Evolutionary conservation across 306 rosid species (phyloP), one percentile per base, ranked within the genome.

Genomic region (Elaeagnus macrophylla): DNA sequence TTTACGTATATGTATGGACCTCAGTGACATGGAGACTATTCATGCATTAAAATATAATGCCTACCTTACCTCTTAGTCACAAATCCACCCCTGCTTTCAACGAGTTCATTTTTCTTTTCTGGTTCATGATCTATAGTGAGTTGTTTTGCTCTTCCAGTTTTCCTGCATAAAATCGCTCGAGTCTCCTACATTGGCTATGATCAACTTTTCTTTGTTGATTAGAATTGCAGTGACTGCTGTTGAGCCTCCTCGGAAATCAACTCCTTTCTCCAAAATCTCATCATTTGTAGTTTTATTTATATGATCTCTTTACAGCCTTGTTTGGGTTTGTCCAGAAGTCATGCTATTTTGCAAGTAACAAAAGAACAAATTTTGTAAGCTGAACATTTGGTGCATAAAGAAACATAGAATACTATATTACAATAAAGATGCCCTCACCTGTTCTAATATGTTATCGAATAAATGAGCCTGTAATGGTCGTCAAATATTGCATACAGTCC

Each of bases 161-260:
- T 69, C 44, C 62, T 71, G 73, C 75, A 73, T n/a, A 73, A 63
- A 20, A 83, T 51, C 6, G 85, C 91, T 11, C 79, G 61, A 76
- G 62, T 85, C 85, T 0, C 85, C 95, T 0, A 82, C 82, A 36
- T 83, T 69, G 10, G 79, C 71, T 7, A 73, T 72, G 12, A 80
- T 48, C 12, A 80, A 58, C 74, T 50, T 76, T 37, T 68, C 67
- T 37, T 84, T 75, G 58, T 83, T 68, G 11, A 86, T 63, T 19
- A 80, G 25, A 60, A 83, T 80, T 49, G 78, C 78, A 9, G 79
- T 84, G 38, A 83, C 83, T 41, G 83, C 85, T 7, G 91, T 83
- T 5, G 85, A 86, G 19, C 95, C 91, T 50, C 83, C 81, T 12
- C 43, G 59, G 4, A 59, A 76, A 56, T 59, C 65, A 9, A 75